phyloP scores from a whole-genome alignment of 805 yeast genomes.

The Ogataea pignaliae region DNA sequence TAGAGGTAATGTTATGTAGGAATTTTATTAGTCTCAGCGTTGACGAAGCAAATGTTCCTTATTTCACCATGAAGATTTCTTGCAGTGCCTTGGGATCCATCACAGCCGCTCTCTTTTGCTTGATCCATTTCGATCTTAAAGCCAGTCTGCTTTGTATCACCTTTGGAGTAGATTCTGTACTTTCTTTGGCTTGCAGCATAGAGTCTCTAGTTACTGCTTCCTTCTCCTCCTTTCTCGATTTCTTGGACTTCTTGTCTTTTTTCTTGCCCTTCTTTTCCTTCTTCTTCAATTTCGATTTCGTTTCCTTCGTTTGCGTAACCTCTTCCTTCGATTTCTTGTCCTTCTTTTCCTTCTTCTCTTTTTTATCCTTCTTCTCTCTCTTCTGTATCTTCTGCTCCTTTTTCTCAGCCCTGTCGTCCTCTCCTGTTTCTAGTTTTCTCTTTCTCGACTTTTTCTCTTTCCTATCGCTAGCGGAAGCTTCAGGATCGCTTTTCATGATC shows the following conservation, averaged over 20 bases:
- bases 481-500: conserved; percentile 22
- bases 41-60: background rate
- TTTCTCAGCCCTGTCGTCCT: conserved; percentile 3
- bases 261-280: conserved; percentile 21
- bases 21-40: too few species aligned
- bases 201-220: conserved; percentile 35
- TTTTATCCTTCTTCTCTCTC: conserved; percentile 28
- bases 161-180: conserved; percentile 18
- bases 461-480: conserved; percentile 11
- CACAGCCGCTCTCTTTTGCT: conserved; percentile 86
- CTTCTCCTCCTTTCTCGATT: conserved; percentile 27
- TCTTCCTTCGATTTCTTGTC: conserved; percentile 21
- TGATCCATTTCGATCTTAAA: conserved; percentile 82
- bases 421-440: conserved; percentile 22
- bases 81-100: conserved; percentile 84
- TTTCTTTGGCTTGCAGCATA: conserved; percentile 36
- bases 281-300: conserved; percentile 23
- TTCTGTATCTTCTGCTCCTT: conserved; percentile 27
- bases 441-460: conserved; percentile 25
- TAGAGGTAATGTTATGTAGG: too few species aligned
- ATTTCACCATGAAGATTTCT: conserved; percentile 82
- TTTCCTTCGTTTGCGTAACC: conserved; percentile 25
- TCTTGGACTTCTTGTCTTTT: conserved; percentile 19
- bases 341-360: conserved; percentile 24
- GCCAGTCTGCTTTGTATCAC: conserved; percentile 55